These are phyloP conservation scores for Trichosanthes cucumerina DNA, from an alignment of 306 rosid species.

Conservation along the genomic window DNA sequence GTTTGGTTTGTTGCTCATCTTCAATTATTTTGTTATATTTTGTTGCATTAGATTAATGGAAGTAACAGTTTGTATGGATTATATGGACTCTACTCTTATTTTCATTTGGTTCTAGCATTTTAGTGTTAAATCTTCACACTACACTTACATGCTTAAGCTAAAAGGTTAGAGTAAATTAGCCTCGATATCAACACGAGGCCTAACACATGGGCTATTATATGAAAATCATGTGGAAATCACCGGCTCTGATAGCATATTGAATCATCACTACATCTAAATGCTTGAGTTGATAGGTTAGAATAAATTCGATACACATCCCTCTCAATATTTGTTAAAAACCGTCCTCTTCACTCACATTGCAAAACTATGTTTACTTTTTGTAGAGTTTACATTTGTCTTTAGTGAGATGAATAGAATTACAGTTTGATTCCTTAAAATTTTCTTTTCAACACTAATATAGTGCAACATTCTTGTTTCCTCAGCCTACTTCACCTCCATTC, in stretches of 20 bases:
- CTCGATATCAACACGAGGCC: neutral
- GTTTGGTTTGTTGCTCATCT: neutral
- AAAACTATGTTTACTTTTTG: neutral
- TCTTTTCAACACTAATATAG: neutral
- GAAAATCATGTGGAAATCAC: neutral
- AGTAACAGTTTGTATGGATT: neutral
- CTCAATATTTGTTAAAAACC: neutral
- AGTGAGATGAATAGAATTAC: neutral
- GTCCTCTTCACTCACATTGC: neutral
- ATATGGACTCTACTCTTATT: neutral
- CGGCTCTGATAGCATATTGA: neutral
- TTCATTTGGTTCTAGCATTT: neutral
- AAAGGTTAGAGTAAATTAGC: neutral
- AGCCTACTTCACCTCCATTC: neutral
- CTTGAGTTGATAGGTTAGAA: neutral
- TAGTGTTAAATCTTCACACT: neutral
- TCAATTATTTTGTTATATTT: neutral
- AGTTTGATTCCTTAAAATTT: neutral
- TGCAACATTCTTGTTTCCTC: neutral
- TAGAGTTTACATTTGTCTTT: neutral
- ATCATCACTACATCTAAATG: neutral
- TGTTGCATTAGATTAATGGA: neutral
- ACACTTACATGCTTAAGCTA: neutral
- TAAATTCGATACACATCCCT: neutral
- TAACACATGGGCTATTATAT: neutral